These are phyloP conservation scores for Murraya paniculata DNA, from an alignment of 345 rosid genomes.

Conservation along the genomic window DNA sequence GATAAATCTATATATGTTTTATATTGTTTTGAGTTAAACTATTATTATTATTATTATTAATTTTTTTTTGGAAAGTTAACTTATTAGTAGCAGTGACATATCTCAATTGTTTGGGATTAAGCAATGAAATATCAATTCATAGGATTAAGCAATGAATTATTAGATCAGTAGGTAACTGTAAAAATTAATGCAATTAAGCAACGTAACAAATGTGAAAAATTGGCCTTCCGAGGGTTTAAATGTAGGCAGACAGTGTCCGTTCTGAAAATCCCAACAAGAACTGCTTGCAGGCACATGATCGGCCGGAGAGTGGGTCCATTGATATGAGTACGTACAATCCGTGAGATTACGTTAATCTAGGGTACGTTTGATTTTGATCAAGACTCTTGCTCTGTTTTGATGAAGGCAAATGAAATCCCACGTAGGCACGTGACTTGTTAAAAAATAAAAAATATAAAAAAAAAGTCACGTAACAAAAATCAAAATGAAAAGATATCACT, in stretches of 20 bases:
- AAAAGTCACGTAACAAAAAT: neutral
- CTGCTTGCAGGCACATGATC: slow-evolving; percentile 35
- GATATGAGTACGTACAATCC: neutral
- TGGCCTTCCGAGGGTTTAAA: neutral
- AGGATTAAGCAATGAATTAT: neutral
- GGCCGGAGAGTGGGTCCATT: slow-evolving; percentile 25
- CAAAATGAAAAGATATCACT: neutral
- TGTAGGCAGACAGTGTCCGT: slow-evolving; percentile 9
- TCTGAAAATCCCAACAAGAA: slow-evolving; percentile 33
- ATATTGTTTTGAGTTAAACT: too few species aligned
- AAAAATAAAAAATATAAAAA: neutral
- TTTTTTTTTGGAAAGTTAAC: too few species aligned
- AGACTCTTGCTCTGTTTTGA: neutral
- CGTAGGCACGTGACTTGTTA: neutral
- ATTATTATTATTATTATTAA: too few species aligned
- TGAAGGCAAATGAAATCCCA: neutral
- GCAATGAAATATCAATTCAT: too few species aligned
- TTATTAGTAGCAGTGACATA: too few species aligned
- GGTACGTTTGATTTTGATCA: neutral
- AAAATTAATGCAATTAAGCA: too few species aligned
- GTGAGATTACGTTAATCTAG: neutral
- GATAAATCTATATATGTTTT: too few species aligned
- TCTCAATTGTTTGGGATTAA: too few species aligned
- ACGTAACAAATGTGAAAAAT: neutral
- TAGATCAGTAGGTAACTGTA: neutral